Percentiles rank a stretch among this genome's conserved stretches.
phyloP scores from a whole-genome alignment of 176 grass and related monocot species.

The Saccharum spontaneum region DNA sequence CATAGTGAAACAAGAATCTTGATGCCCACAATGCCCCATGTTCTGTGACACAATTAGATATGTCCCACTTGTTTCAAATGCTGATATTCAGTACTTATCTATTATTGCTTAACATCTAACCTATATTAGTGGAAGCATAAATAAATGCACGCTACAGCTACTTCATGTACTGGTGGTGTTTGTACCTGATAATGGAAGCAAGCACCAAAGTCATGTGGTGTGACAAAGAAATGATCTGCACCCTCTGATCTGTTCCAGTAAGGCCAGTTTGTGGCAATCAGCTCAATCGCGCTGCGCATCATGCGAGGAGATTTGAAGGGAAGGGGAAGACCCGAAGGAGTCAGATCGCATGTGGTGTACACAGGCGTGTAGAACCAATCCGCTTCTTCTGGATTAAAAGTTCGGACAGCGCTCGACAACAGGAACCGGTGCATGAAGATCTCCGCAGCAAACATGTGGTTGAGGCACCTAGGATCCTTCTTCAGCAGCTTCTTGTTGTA shows the following conservation, averaged over 20 bases:
- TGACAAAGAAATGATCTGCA: constrained; percentile 95
- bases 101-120: constrained; percentile 5
- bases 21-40: constrained; percentile 35
- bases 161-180: constrained; percentile 9
- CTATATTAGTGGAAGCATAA: constrained; percentile 3
- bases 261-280: constrained; percentile 75
- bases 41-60: constrained; percentile 27
- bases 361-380: constrained; percentile 94
- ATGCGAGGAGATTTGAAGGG: constrained; percentile 82
- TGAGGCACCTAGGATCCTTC: constrained; percentile 85
- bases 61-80: background rate
- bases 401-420: constrained; percentile 75
- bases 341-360: constrained; percentile 83
- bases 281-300: constrained; percentile 84
- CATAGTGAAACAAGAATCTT: constrained; percentile 7
- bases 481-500: constrained; percentile 85
- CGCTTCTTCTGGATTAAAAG: constrained; percentile 70
- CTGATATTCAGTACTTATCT: constrained; percentile 7
- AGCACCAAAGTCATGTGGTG: constrained; percentile 89
- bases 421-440: constrained; percentile 93
- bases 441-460: constrained; percentile 92
- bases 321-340: constrained; percentile 68
- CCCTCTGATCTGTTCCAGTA: constrained; percentile 93
- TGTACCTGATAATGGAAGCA: constrained; percentile 98
- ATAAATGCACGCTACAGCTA: constrained; percentile 13